Base-by-base conservation (phyloP, 345 rosid species). In the Gossypium ekmanianum region DNA sequence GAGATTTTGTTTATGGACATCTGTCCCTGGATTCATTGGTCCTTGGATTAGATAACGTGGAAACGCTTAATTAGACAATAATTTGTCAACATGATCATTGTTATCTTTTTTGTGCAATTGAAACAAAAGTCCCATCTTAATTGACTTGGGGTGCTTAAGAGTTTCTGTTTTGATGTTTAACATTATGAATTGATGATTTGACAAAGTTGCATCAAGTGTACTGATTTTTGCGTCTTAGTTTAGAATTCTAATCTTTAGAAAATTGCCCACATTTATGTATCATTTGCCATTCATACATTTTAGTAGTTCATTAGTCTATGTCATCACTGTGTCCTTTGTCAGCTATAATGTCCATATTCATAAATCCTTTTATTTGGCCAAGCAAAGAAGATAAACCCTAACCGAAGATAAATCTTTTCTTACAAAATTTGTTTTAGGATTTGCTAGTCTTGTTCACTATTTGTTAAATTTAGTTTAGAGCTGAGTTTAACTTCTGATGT, bases 191-290 rank as follows among this genome's bases (percentile, higher is more conserved):
- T 12, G 18, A n/a, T 22, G 52, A 41, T 72, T 71, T 56, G 29
- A 43, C 14, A 61, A 41, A 26, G 34, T 57, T 41, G 65, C 64
- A 56, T 41, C 7, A 3, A 9, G 6, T 56, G 39, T 56, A 18
- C 52, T 71, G 63, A 34, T 55, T 71, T 55, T 6, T 55, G 34
- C 11, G 11, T 26, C 34, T 54, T 69, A 27, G 61, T 17, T n/a
- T 71, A 54, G 63, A 55, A 55, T 55, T 71, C 47, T 71, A 44
- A n/a, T 9, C 58, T 70, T 52, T 52, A 47, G 56, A 11, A 24
- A 22, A 34, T 52, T 51, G n/a, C 43, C 11, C 62, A 55, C 13
- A 0, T 71, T 50, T 55, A 54, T 55, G 18, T 43, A 50, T 34
- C 12, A 5, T 11, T 55, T 56, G 20, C 4, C 64, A 41, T 56